Percentiles rank a stretch among this genome's conserved stretches.
Evolutionary conservation across 176 grass and related monocot species (phyloP).

Genomic region (Oryza rufipogon): DNA sequence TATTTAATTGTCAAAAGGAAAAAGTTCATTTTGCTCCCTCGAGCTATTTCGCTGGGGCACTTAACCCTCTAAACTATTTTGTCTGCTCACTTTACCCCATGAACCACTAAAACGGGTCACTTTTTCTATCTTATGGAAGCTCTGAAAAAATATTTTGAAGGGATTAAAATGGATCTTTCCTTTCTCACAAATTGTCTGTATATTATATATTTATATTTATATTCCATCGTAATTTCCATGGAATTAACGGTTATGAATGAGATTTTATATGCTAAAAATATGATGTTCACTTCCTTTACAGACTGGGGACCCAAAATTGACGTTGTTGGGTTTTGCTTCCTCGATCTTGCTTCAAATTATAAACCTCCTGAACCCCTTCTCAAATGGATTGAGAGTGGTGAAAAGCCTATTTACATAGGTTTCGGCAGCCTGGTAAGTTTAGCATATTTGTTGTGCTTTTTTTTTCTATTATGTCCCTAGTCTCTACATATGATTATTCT

Average conservation of each 20-base stretch:
- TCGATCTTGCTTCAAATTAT: constrained; percentile 73
- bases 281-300: constrained; percentile 28
- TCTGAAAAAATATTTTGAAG: background rate
- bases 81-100: background rate
- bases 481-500: background rate
- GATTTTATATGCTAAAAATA: constrained; percentile 33
- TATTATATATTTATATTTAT: background rate
- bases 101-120: background rate
- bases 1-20: background rate
- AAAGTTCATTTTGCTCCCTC: background rate
- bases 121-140: background rate
- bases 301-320: constrained; percentile 79
- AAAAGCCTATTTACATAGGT: constrained; percentile 81
- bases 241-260: background rate
- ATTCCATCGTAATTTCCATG: background rate
- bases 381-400: constrained; percentile 57
- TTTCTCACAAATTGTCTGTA: background rate
- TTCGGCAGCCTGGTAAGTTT: constrained; percentile 76
- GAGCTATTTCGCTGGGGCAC: background rate
- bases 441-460: background rate
- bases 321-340: constrained; percentile 83
- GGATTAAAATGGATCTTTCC: background rate
- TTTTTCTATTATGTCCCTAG: background rate
- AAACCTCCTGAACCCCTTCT: constrained; percentile 58
- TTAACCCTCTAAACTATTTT: background rate